Conservation (phyloP, 2,329 filamentous ascomycete genomes). For the Pseudonectria buxi region DNA sequence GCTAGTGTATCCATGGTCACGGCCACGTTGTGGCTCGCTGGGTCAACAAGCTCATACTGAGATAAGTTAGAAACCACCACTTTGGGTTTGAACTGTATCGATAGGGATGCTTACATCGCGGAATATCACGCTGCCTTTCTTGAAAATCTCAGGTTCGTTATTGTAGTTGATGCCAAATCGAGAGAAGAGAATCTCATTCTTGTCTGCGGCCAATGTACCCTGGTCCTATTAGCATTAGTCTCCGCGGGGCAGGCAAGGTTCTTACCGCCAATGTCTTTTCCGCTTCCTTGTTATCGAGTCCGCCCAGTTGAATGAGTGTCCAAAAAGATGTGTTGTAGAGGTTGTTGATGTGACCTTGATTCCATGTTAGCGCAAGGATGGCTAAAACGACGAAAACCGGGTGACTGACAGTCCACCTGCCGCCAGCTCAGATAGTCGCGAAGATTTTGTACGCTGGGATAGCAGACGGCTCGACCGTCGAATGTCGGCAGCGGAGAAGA, state of each 20-base stretch:
- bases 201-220: slow-evolving; percentile 80
- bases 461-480: slow-evolving; percentile 85
- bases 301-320: slow-evolving; percentile 73
- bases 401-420: slow-evolving; percentile 78
- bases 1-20: slow-evolving; percentile 41
- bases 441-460: slow-evolving; percentile 74
- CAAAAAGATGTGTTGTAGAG: slow-evolving; percentile 98
- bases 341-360: slow-evolving; percentile 87
- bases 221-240: slow-evolving; percentile 28
- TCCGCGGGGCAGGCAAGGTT: not conserved
- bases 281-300: slow-evolving; percentile 68
- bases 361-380: slow-evolving; percentile 8
- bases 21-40: slow-evolving; percentile 39
- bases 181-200: slow-evolving; percentile 92
- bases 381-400: not conserved
- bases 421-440: slow-evolving; percentile 96
- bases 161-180: slow-evolving; percentile 95
- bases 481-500: slow-evolving; percentile 77
- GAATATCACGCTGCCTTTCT: slow-evolving; percentile 87
- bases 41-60: slow-evolving; percentile 66
- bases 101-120: slow-evolving; percentile 54
- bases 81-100: no score
- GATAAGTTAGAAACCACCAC: slow-evolving; percentile 17
- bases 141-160: slow-evolving; percentile 86
- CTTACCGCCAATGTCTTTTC: slow-evolving; percentile 70